Evolutionary conservation across 352 stramenopile species (phyloP).

Genomic region (Phytophthora uliginosa): DNA sequence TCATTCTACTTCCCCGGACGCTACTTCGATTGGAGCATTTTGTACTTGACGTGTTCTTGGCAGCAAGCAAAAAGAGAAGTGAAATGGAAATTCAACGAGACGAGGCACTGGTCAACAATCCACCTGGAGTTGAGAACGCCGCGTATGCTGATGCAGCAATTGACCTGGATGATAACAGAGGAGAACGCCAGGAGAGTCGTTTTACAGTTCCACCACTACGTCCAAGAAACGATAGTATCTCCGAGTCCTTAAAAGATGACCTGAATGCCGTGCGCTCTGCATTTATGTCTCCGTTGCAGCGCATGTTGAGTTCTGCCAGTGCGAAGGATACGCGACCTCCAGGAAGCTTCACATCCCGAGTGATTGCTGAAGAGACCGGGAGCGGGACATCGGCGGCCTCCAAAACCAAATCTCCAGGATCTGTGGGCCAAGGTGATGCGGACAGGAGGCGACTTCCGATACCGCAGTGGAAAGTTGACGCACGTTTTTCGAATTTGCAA

Average conservation of each 20-base stretch:
- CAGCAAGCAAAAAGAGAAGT: constrained; percentile 48
- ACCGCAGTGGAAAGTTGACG: constrained; percentile 52
- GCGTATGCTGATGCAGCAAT: constrained; percentile 40
- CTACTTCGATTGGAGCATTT: constrained; percentile 71
- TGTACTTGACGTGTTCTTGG: constrained; percentile 57
- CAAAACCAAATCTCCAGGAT: constrained; percentile 14
- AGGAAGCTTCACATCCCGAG: constrained; percentile 38
- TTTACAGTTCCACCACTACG: constrained; percentile 41
- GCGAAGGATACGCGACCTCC: constrained; percentile 34
- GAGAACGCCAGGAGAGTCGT: constrained; percentile 31
- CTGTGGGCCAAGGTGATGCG: background rate
- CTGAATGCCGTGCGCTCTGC: constrained; percentile 41
- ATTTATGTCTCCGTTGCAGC: constrained; percentile 57
- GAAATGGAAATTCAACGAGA: constrained; percentile 57
- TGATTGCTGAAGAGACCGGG: constrained; percentile 39
- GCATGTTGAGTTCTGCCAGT: constrained; percentile 48
- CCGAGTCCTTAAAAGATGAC: constrained; percentile 61
- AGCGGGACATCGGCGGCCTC: constrained; percentile 15
- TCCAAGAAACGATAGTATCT: constrained; percentile 64
- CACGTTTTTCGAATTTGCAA: constrained; percentile 61
- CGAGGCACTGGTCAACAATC: constrained; percentile 39
- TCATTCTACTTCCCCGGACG: constrained; percentile 63
- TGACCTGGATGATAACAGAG: constrained; percentile 36
- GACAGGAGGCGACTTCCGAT: constrained; percentile 18
- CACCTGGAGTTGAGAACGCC: constrained; percentile 27